These are phyloP conservation scores for Boletus semigastroideus DNA, from an alignment of 1,284 basidiomycete species.

Conservation along the genomic window DNA sequence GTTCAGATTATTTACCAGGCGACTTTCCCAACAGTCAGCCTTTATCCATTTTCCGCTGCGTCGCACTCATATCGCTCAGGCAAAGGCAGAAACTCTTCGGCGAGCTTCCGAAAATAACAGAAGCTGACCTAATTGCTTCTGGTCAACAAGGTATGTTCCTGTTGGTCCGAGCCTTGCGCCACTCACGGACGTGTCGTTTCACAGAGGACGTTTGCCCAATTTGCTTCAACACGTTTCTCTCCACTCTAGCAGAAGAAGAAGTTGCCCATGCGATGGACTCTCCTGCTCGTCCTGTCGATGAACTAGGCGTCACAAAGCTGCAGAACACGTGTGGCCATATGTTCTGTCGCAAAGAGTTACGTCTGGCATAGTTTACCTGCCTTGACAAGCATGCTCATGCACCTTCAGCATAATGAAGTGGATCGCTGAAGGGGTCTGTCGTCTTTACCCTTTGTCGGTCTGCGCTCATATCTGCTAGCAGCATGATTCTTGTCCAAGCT, in stretches of 20 bases:
- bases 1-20: constrained; percentile 30
- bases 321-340: constrained; percentile 63
- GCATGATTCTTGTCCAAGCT: constrained; percentile 65
- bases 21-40: constrained; percentile 29
- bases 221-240: constrained; percentile 62
- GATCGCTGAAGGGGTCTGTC: constrained; percentile 56
- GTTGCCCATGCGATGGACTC: constrained; percentile 70
- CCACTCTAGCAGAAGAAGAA: constrained; percentile 72
- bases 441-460: constrained; percentile 4
- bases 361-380: constrained; percentile 9
- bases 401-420: constrained; percentile 57
- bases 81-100: constrained; percentile 36
- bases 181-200: constrained; percentile 1
- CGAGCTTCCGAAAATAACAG: constrained; percentile 43
- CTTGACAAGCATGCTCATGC: constrained; percentile 15
- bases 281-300: constrained; percentile 64
- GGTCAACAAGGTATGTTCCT: constrained; percentile 37
- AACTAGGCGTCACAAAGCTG: constrained; percentile 66
- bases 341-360: constrained; percentile 74
- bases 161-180: neutral
- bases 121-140: constrained; percentile 39
- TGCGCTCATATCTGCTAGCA: constrained; percentile 26
- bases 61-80: constrained; percentile 24
- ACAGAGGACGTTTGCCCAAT: constrained; percentile 68
- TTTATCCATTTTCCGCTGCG: neutral